Base-by-base conservation (phyloP, 164 flowering plant genomes). In the Kalanchoe fedtschenkoi region DNA sequence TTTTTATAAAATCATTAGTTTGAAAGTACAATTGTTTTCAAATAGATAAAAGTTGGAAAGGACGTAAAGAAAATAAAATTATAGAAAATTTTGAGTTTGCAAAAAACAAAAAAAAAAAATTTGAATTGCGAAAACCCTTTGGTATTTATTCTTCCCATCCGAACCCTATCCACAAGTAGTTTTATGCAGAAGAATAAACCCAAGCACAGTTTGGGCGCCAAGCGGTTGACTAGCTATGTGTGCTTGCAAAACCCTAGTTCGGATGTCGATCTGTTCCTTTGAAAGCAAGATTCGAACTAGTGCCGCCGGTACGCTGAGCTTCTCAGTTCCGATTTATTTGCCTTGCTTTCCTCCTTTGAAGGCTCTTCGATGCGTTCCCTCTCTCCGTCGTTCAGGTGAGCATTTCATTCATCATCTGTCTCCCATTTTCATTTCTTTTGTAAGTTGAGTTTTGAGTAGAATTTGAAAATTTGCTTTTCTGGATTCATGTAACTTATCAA, bases 241-340 rank as follows among this genome's bases (percentile, higher is more conserved):
- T 56, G 47, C 73, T 71, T 76, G 80, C 77, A 76, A 68, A 71
- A 71, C 79, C 72, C 76, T 79, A 62, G 51, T 68, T 60, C 80
- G 77, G 21, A 26, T 75, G 1, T 71, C 78, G 3, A 57, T 75
- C 34, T 38, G 61, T 13, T 67, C 70, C 6, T 37, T 76, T 5
- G 57, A 68, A 43, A 46, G 34, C 51, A 56, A n/a, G 37, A 46
- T 44, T 68, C 44, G 66, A 62, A 47, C 21, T 30, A 62, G 51
- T 33, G 35, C 32, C 41, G 24, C 51, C 15, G 4, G 24, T 42
- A 22, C 35, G n/a, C 30, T 37, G 21, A 32, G 68, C 43, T 1
- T 19, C 60, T 47, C 15, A 58, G 32, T 19, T 34, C 42, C 56
- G 28, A 5, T 47, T 56, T 13, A 6, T 58, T 65, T 34, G 11